Base-by-base conservation (phyloP, 2,329 filamentous ascomycete species). In the Sphaceloma murrayae region DNA sequence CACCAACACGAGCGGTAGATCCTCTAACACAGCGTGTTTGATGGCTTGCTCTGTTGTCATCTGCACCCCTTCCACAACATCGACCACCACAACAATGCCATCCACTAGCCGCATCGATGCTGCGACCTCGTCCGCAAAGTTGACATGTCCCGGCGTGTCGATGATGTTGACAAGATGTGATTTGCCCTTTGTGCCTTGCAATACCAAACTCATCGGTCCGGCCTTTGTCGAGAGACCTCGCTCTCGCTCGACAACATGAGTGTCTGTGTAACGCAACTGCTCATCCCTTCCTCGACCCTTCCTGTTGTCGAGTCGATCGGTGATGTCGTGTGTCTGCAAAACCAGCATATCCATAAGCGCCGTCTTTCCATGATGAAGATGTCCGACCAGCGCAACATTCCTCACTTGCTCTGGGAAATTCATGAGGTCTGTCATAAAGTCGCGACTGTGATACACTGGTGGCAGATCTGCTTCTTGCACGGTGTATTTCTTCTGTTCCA, bases 301-400 rank as follows among this genome's bases (percentile, higher is more conserved):
- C 62, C 84, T 79, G 64, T 82, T 82, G 53, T 94, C 82, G 50
- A 94, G 66, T 55, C 82, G 77, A 34, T 85, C 79, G 42, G 76
- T 71, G 44, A 96, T 78, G 54, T 94, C 82, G 60, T 98, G 91
- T 30, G 91, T 98, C 67, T 98, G 86, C 58, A 89, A 71, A 9
- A 98, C 91, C 52, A 98, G 69, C 85, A 95, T 96, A 62, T 98
- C 91, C 83, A 96, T 87, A 53, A 98, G 85, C 0, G 89, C 86
- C 8, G 91, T 98, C 72, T 98, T 98, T 54, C 91, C 91, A 64
- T 98, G 91, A 61, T 98, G 91, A 46, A 98, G 64, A 63, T 98
- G 89, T 43, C 91, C 91, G 4, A 84, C 87, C 40, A 98, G 70
- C 1, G 88, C 89, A 53, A 98, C 74, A 60, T 98, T 98, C 53